Base-by-base conservation (phyloP, 2,329 filamentous ascomycete species). In the Xylariaceae sp. region DNA sequence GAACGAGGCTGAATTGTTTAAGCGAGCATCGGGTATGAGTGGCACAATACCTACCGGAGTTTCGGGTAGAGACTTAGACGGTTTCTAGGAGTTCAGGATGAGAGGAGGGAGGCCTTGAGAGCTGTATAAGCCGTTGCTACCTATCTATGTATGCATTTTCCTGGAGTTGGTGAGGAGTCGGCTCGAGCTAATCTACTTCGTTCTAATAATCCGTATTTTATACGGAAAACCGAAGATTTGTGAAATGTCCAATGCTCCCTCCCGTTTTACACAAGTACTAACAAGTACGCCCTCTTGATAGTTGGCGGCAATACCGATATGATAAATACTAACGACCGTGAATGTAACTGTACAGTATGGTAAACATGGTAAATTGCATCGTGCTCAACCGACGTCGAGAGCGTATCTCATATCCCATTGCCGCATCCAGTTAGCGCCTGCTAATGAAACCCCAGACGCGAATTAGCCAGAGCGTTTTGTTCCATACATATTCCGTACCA, bases 31-130 rank as follows among this genome's bases (percentile, higher is more conserved):
- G 42, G 18, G 53, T 34, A 34, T 57, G 4, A 30, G 35, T 51
- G 51, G 49, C 50, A 11, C 39, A 44, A 10, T 13, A 42, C 23
- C 23, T 51, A 53, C 10, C 15, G 60, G 61, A 57, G 53, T 62
- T 64, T 30, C 17, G 18, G 39, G 55, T 42, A 39, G 35, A 48
- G 53, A 35, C 55, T 13, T 55, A 3, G 8, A 42, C 8, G 37
- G 37, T 9, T 42, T 42, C 37, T 42, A 42, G 37, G 37, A 9
- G 37, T 42, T 42, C 5, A 9, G 23, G 23, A 3, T 42, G 37
- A 13, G 8, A 13, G 8, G 9, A 42, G 37, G 37, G 9, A 42
- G 37, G 37, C 37, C 9, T 42, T 8, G 37, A 42, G 37, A 42
- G 37, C 37, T 42, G 37, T 42, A 42, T 42, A 5, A 30, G 23